phyloP scores from a whole-genome alignment of 192 early-diverging fungal genomes.

The Pilobolus umbonatus region DNA sequence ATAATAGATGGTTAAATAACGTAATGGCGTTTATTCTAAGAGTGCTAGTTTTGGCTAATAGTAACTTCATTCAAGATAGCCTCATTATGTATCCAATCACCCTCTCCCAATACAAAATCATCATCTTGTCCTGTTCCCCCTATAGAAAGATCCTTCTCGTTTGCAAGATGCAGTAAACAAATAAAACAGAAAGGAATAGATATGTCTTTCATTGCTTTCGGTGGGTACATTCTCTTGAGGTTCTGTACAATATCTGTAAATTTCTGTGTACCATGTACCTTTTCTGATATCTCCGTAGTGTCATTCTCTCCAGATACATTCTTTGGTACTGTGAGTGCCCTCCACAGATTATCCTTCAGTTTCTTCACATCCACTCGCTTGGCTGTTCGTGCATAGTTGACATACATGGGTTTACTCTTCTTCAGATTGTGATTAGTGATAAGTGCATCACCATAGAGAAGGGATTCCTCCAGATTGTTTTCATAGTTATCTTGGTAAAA shows the following conservation, averaged over 20 bases:
- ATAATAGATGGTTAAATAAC: neutral
- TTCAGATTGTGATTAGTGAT: conserved; percentile 43
- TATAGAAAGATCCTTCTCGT: conserved; percentile 74
- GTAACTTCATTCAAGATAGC: conserved; percentile 21
- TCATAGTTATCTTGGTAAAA: conserved; percentile 36
- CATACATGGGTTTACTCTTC: conserved; percentile 59
- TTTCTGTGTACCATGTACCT: conserved; percentile 53
- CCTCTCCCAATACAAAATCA: conserved; percentile 25
- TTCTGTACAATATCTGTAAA: conserved; percentile 73
- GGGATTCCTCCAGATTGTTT: conserved; percentile 34
- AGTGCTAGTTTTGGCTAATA: conserved; percentile 21
- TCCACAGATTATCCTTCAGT: conserved; percentile 97
- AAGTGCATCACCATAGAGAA: conserved; percentile 28
- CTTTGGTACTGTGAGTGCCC: conserved; percentile 44
- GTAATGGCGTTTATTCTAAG: neutral
- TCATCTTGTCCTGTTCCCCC: conserved; percentile 12
- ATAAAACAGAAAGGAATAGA: conserved; percentile 98
- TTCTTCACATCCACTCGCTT: conserved; percentile 94
- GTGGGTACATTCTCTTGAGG: conserved; percentile 72
- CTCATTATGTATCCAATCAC: conserved; percentile 14
- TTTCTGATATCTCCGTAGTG: neutral
- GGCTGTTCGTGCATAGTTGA: conserved; percentile 81
- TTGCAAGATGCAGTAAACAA: conserved; percentile 92
- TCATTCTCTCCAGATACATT: neutral
- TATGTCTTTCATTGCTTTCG: conserved; percentile 80